These are phyloP conservation scores for Pinus albicaulis DNA, from an alignment of 75 land plant genomes.

Conservation along the genomic window DNA sequence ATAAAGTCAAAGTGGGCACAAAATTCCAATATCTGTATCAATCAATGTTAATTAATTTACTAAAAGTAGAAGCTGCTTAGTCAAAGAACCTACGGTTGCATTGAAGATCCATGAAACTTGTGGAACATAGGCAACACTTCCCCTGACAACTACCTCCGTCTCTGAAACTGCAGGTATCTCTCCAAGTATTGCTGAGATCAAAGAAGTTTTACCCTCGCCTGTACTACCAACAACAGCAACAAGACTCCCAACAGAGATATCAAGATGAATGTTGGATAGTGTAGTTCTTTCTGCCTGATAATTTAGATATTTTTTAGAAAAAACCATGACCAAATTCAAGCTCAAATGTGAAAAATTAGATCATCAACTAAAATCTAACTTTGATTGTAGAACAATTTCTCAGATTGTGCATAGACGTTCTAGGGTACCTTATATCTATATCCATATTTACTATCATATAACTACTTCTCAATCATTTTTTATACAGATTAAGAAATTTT, in stretches of 20 bases:
- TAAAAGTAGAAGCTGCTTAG: not conserved
- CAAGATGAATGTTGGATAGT: slow-evolving; percentile 79
- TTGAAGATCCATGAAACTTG: slow-evolving; percentile 99
- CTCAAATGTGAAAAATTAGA: not conserved
- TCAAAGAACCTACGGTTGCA: slow-evolving; percentile 77
- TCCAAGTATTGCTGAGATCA: slow-evolving; percentile 92
- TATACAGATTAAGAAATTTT: too few species aligned
- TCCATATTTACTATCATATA: too few species aligned
- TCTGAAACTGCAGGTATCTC: slow-evolving; percentile 66
- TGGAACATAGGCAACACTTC: slow-evolving; percentile 94
- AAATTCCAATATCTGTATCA: not conserved
- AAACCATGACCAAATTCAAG: not conserved
- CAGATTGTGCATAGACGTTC: too few species aligned
- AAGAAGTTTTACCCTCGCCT: slow-evolving; percentile 98
- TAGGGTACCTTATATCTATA: too few species aligned
- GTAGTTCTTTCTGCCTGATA: slow-evolving; percentile 73
- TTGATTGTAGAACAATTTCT: too few species aligned
- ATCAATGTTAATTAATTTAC: slow-evolving; percentile 4
- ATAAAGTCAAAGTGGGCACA: not conserved
- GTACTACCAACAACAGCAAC: slow-evolving; percentile 95
- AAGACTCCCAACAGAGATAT: slow-evolving; percentile 75
- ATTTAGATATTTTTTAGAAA: not conserved
- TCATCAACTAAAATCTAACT: too few species aligned
- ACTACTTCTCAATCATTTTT: too few species aligned
- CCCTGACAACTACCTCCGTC: slow-evolving; percentile 55